These are phyloP conservation scores for Calendula officinalis DNA, from an alignment of 129 eudicot genomes.

Conservation along the genomic window DNA sequence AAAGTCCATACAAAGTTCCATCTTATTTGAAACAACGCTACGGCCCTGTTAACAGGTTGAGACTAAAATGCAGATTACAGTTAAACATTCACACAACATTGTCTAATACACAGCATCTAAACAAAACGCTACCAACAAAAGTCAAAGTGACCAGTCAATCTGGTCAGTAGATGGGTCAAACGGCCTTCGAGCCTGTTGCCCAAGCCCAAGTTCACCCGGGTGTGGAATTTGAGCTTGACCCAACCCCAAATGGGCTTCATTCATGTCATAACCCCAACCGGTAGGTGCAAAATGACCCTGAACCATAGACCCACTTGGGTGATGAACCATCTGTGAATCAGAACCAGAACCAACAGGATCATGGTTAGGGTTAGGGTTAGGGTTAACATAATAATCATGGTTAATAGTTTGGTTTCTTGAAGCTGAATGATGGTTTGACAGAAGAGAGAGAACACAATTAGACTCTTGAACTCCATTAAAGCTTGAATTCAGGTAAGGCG, in stretches of 20 bases:
- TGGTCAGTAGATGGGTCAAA: slow-evolving; percentile 57
- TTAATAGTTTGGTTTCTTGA: slow-evolving; percentile 52
- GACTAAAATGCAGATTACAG: slow-evolving; percentile 13
- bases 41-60: slow-evolving; percentile 29
- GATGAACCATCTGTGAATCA: slow-evolving; percentile 41
- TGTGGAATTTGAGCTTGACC: slow-evolving; percentile 70
- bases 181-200: slow-evolving; percentile 65
- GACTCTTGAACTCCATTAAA: slow-evolving; percentile 60
- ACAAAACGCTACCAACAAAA: not conserved
- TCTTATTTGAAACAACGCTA: slow-evolving; percentile 29
- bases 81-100: not conserved
- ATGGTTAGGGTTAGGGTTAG: slow-evolving; percentile 8
- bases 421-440: slow-evolving; percentile 88
- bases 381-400: slow-evolving; percentile 52
- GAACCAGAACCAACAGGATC: slow-evolving; percentile 29
- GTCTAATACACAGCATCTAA: not conserved
- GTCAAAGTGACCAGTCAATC: slow-evolving; percentile 67
- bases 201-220: slow-evolving; percentile 52
- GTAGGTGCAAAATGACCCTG: slow-evolving; percentile 45
- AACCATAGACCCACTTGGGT: slow-evolving; percentile 37
- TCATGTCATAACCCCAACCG: slow-evolving; percentile 58
- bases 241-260: slow-evolving; percentile 59
- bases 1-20: slow-evolving; percentile 17
- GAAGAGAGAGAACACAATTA: slow-evolving; percentile 99
- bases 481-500: slow-evolving; percentile 45